These are phyloP conservation scores for Tetradesmus lagerheimii DNA, from an alignment of 139 green algal species.

Conservation along the genomic window DNA sequence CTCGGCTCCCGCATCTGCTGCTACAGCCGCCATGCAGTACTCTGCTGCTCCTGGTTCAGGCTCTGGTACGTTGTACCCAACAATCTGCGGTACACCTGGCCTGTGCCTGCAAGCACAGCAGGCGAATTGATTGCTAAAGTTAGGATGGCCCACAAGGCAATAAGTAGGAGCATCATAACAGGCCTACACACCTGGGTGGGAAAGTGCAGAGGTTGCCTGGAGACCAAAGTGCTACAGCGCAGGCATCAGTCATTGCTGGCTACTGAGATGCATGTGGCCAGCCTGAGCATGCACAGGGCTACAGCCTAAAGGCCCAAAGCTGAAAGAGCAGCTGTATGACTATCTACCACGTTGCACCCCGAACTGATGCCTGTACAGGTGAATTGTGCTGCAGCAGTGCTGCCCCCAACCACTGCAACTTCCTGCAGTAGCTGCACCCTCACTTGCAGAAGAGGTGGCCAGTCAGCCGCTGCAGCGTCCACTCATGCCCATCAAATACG, in stretches of 20 bases:
- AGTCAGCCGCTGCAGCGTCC: conserved; percentile 26
- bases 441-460: conserved; percentile 18
- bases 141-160: neutral
- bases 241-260: too few relatives aligned
- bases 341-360: too few relatives aligned
- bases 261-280: too few relatives aligned
- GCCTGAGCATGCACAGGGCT: too few relatives aligned
- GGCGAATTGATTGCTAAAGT: neutral
- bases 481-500: conserved; percentile 27
- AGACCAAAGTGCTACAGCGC: too few relatives aligned
- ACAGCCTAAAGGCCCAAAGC: too few relatives aligned
- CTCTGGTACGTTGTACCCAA: conserved; percentile 30
- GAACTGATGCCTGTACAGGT: too few relatives aligned
- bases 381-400: too few relatives aligned
- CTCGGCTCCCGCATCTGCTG: neutral
- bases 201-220: too few relatives aligned
- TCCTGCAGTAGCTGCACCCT: conserved; percentile 7
- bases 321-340: too few relatives aligned
- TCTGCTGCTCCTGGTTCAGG: neutral
- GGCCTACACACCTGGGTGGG: too few relatives aligned
- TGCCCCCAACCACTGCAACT: too few relatives aligned
- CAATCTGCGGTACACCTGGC: conserved; percentile 18
- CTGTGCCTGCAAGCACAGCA: conserved; percentile 6
- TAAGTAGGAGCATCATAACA: neutral
- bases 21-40: neutral